These are phyloP conservation scores for Trametes cinnabarina DNA, from an alignment of 768 basidiomycete species.

Conservation along the genomic window DNA sequence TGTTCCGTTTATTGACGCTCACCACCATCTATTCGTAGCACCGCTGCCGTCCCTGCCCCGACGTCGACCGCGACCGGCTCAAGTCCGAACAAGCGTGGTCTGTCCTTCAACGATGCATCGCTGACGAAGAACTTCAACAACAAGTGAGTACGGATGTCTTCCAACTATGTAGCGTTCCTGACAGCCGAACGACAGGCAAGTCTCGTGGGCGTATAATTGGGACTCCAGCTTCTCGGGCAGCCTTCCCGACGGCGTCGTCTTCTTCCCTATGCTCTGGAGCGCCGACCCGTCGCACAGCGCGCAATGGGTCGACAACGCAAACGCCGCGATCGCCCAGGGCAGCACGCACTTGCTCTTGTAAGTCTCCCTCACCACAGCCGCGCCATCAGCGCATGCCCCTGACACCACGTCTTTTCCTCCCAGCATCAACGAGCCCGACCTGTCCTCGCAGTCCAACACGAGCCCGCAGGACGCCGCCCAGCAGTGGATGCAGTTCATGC, in stretches of 20 bases:
- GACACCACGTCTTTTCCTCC: neutral
- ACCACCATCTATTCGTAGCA: neutral
- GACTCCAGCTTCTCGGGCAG: slow-evolving; percentile 15
- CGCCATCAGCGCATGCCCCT: neutral
- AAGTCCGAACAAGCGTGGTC: slow-evolving; percentile 26
- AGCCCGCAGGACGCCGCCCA: slow-evolving; percentile 27
- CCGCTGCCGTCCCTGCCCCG: slow-evolving; percentile 6
- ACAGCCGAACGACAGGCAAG: slow-evolving; percentile 12
- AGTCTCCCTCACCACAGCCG: slow-evolving; percentile 5
- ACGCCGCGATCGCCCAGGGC: slow-evolving; percentile 29
- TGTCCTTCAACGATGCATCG: slow-evolving; percentile 28
- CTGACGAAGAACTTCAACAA: slow-evolving; percentile 23
- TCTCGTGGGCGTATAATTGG: slow-evolving; percentile 32
- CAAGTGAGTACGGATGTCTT: slow-evolving; percentile 9
- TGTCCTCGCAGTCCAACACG: slow-evolving; percentile 30
- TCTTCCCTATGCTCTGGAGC: slow-evolving; percentile 31
- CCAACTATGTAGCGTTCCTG: neutral
- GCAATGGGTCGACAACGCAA: slow-evolving; percentile 26
- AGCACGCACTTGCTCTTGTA: slow-evolving; percentile 29
- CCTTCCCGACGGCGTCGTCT: slow-evolving; percentile 21
- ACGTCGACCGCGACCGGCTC: slow-evolving; percentile 1
- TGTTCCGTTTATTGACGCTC: slow-evolving; percentile 9
- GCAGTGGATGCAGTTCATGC: slow-evolving; percentile 31
- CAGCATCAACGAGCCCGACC: slow-evolving; percentile 34
- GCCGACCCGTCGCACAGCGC: slow-evolving; percentile 17